Base-by-base conservation (phyloP, 768 basidiomycete species). In the Amyloporia xantha region DNA sequence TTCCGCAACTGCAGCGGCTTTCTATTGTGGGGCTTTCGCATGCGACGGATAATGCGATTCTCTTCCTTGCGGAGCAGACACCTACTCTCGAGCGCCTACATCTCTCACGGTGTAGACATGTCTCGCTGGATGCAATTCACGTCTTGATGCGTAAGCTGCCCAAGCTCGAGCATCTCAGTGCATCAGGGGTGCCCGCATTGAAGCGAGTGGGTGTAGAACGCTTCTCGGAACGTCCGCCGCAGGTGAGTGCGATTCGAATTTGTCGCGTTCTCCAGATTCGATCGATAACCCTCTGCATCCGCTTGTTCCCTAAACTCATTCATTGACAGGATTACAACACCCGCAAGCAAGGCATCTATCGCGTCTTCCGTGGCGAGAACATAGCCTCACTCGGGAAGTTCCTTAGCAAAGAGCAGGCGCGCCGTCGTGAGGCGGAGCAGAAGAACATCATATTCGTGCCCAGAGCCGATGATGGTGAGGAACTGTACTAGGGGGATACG, bases 41-140 rank as follows among this genome's bases (percentile, higher is more conserved):
- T 59, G 64, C 95, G 53, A 95, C 92, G 13, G 92, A 94, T 66
- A 81, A 87, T 59, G 87, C 83, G 4, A 69, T 94, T 41, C 82
- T 81, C 66, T 74, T 85, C 20, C 75, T 95, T 7, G 86, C 83
- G 12, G 86, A 90, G 57, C 80, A 90, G 65, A 78, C 73, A 28
- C 69, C 61, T 25, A 72, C 72, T 27, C 71, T 96, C 56, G 88
- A 92, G 60, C 79, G 90, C 21, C 73, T 95, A 41, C 86, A 96
- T 60, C 67, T 97, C 30, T 87, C 88, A 24, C 90, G 91, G 62
- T 97, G 93, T 68, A 83, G 85, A 57, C 75, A 81, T 48, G 68
- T 97, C 47, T 81, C 86, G 23, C 76, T 94, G 33, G 77, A 82
- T 37, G 86, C 88, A 7, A 68, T 91, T 26, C 85, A 89, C 53